Conservation (phyloP, 78 protist species). For the Planoprotostelium fungivorum region DNA sequence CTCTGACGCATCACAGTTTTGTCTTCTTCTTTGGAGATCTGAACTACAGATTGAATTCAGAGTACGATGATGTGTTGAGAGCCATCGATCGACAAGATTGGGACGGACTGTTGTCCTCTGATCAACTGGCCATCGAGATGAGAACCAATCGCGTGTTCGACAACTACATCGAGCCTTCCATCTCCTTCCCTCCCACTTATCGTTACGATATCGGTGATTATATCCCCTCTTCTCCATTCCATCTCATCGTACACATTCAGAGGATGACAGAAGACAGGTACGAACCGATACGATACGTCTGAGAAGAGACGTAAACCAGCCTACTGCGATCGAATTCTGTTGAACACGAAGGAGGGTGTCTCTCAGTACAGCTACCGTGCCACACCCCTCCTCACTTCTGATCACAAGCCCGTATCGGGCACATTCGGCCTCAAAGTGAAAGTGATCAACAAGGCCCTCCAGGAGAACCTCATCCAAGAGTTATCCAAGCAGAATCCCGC, state of each 20-base stretch:
- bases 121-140: slow-evolving; percentile 29
- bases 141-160: slow-evolving; percentile 43
- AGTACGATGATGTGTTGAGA: slow-evolving; percentile 40
- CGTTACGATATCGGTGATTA: slow-evolving; percentile 81
- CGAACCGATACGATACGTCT: slow-evolving; percentile 65
- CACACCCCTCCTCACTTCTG: not conserved
- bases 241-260: no score
- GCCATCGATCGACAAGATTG: not conserved
- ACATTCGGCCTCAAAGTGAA: slow-evolving; percentile 39
- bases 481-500: not conserved
- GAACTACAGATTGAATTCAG: slow-evolving; percentile 75
- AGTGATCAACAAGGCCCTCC: slow-evolving; percentile 25
- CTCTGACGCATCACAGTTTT: slow-evolving; percentile 15
- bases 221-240: no score
- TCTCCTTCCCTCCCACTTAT: slow-evolving; percentile 87
- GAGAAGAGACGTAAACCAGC: slow-evolving; percentile 78
- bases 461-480: not conserved
- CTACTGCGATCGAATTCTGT: slow-evolving; percentile 53
- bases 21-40: slow-evolving; percentile 89
- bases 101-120: slow-evolving; percentile 17
- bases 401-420: not conserved
- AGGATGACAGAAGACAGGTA: no score
- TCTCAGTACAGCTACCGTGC: not conserved
- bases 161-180: slow-evolving; percentile 68
- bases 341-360: not conserved